Evolutionary conservation across 306 rosid species (phyloP).

Genomic region (Parietaria judaica): DNA sequence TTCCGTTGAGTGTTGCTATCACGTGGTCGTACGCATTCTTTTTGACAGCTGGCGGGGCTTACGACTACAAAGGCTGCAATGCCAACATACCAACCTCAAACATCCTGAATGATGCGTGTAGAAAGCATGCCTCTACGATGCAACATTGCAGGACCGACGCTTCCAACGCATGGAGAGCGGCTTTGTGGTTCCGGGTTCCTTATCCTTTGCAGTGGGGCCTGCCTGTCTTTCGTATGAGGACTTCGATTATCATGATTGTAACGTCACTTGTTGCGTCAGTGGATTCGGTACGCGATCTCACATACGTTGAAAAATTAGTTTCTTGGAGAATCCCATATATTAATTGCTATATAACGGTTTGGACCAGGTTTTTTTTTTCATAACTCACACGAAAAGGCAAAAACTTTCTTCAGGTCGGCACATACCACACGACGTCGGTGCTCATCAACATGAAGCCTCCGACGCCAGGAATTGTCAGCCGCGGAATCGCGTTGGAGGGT

Average conservation of each 20-base stretch:
- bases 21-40: constrained; percentile 80
- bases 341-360: too few species aligned
- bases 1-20: constrained; percentile 67
- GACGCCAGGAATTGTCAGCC: constrained; percentile 69
- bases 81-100: constrained; percentile 78
- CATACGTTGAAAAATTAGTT: constrained; percentile 9
- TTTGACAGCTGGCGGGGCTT: constrained; percentile 91
- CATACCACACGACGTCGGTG: constrained; percentile 56
- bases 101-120: constrained; percentile 65
- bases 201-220: constrained; percentile 89
- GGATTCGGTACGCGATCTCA: constrained; percentile 54
- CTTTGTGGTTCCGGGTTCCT: constrained; percentile 75
- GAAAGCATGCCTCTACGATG: constrained; percentile 78
- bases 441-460: constrained; percentile 58
- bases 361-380: too few species aligned
- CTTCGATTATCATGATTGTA: constrained; percentile 70
- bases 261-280: constrained; percentile 76
- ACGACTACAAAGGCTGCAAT: constrained; percentile 74
- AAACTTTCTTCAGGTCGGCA: constrained; percentile 54
- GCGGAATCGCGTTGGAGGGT: constrained; percentile 96
- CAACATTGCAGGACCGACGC: constrained; percentile 81
- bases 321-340: background rate
- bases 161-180: constrained; percentile 66
- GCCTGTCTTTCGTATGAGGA: constrained; percentile 72
- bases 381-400: too few species aligned